Evolutionary conservation across 805 yeast genomes (phyloP), one percentile per base, ranked within the genome.

Genomic region (Millerago galiae): DNA sequence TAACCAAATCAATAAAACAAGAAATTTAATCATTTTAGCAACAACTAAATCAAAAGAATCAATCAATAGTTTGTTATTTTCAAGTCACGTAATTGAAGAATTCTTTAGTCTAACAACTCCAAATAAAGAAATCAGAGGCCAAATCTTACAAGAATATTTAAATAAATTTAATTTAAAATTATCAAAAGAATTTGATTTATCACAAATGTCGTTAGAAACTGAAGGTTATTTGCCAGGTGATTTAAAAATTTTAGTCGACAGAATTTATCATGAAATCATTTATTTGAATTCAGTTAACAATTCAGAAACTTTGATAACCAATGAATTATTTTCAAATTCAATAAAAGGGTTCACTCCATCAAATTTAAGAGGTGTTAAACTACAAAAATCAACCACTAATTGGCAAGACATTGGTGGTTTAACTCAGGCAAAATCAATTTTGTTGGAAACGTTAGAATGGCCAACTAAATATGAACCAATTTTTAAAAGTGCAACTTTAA

Each of bases 401-500:
- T 91, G 99, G 99, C 54, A 70, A 2, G 95, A 89, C 51, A 87
- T 91, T 50, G 99, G 98, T 7, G 99, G 97, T 0, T 66, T 91
- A 42, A 65, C 65, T 15, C 83, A 79, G 13, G 93, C 95, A 2
- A 91, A 91, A 56, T 68, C 74, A 9, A 67, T 87, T 0, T 63
- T 91, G 9, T 61, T 88, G 40, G 98, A 91, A 58, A 93, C 98
- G 0, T 65, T 91, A 28, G 98, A 93, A 56, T 91, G 97, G 97
- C 99, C 99, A 2, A 87, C 95, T 1, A 88, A 82, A 54, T 91
- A 91, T 58, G 95, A 96, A 0, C 96, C 97, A 6, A 87, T 91
- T n/a, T 91, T 93, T 63, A 81, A 82, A 14, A 79, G 78, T 47
- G 87, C 95, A 55, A 95, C 98, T 0, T 66, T 91, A 40, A 67